Conservation (phyloP, 2,329 filamentous ascomycete species). For the Aspergillus fumigatiaffinis region DNA sequence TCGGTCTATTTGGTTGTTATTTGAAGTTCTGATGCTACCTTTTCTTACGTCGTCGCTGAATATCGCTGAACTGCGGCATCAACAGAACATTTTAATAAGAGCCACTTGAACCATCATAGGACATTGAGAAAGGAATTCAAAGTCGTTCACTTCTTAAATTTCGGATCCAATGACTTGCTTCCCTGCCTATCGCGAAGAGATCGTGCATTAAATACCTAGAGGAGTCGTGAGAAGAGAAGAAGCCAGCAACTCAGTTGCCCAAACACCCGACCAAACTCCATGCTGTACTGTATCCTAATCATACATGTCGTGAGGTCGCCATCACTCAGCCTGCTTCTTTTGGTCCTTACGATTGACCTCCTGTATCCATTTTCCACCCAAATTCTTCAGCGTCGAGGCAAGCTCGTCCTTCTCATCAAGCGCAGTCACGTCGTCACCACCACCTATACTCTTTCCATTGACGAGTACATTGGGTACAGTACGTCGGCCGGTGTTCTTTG, state of each 20-base stretch:
- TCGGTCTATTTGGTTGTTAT: background rate
- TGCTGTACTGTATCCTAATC: background rate
- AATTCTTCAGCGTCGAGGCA: constrained; percentile 64
- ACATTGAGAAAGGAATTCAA: too few species aligned
- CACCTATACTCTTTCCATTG: constrained; percentile 83
- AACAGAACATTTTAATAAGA: background rate
- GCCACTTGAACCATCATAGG: too few species aligned
- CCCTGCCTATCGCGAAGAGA: background rate
- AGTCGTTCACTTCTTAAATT: too few species aligned
- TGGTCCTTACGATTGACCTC: constrained; percentile 27
- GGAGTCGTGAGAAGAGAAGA: background rate
- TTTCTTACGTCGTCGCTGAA: background rate
- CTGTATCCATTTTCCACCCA: constrained; percentile 66
- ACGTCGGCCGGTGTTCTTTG: constrained; percentile 68
- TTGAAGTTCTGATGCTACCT: background rate
- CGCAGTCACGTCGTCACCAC: constrained; percentile 76
- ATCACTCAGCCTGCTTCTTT: constrained; percentile 2
- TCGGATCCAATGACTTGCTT: background rate
- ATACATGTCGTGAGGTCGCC: background rate
- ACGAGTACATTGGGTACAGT: constrained; percentile 93
- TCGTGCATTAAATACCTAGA: background rate
- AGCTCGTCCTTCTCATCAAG: constrained; percentile 66
- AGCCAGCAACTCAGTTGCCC: background rate
- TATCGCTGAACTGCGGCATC: background rate
- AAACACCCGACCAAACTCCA: background rate